These are phyloP conservation scores for Ustilago tritici DNA, from an alignment of 1,284 basidiomycete genomes.

Conservation along the genomic window DNA sequence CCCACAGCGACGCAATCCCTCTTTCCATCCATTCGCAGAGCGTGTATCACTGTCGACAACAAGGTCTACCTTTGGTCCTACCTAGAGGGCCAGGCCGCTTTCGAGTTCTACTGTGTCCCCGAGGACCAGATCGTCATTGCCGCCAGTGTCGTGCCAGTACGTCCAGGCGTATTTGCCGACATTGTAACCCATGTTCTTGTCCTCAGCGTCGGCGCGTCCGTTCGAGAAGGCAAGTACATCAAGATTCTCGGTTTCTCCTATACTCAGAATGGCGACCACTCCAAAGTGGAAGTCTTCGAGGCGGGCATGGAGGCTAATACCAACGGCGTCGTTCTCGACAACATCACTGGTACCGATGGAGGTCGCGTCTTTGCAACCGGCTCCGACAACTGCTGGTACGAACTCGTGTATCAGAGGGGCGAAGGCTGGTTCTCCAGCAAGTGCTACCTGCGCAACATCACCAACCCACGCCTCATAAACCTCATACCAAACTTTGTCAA, in stretches of 20 bases:
- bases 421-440: slow-evolving; percentile 92
- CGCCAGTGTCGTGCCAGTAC: slow-evolving; percentile 68
- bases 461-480: slow-evolving; percentile 70
- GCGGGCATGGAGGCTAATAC: slow-evolving; percentile 85
- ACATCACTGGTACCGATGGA: slow-evolving; percentile 81
- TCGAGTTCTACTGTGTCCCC: slow-evolving; percentile 89
- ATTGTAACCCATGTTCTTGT: slow-evolving; percentile 90
- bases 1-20: slow-evolving; percentile 74
- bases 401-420: slow-evolving; percentile 89
- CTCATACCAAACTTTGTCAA: slow-evolving; percentile 67
- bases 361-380: slow-evolving; percentile 93
- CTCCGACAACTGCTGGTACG: slow-evolving; percentile 88
- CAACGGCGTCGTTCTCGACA: slow-evolving; percentile 80
- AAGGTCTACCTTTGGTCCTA: slow-evolving; percentile 98
- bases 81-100: slow-evolving; percentile 87
- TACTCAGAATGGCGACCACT: slow-evolving; percentile 57
- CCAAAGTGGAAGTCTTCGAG: slow-evolving; percentile 83
- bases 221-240: slow-evolving; percentile 76
- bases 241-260: slow-evolving; percentile 85
- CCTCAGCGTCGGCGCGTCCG: slow-evolving; percentile 77
- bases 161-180: slow-evolving; percentile 84
- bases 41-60: slow-evolving; percentile 95
- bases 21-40: slow-evolving; percentile 90
- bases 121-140: slow-evolving; percentile 85
- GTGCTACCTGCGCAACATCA: slow-evolving; percentile 79